Evolutionary conservation across 2,329 filamentous ascomycete species (phyloP).

Genomic region (Fusarium xylarioides): DNA sequence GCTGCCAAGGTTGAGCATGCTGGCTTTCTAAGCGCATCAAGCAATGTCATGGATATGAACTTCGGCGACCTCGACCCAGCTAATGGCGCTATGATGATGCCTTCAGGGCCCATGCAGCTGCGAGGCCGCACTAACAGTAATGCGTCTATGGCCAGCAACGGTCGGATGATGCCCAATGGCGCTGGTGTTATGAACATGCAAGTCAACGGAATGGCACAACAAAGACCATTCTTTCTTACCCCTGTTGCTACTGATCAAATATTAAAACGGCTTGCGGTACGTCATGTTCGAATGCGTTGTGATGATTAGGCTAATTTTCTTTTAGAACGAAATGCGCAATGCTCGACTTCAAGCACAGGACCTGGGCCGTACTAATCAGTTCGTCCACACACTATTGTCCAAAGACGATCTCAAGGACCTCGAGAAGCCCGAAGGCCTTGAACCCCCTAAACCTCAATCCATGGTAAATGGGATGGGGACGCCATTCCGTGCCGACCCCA

Average conservation of each 20-base stretch:
- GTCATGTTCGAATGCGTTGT: constrained; percentile 2
- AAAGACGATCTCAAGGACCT: constrained; percentile 72
- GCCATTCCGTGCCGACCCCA: constrained; percentile 75
- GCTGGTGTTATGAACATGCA: constrained; percentile 56
- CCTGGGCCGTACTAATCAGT: constrained; percentile 81
- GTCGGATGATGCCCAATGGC: constrained; percentile 65
- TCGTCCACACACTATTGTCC: constrained; percentile 78
- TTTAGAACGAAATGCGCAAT: constrained; percentile 87
- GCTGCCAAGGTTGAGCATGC: constrained; percentile 96
- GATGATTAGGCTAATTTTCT: constrained; percentile 32
- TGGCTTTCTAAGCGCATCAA: constrained; percentile 78
- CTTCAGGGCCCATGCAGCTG: constrained; percentile 73
- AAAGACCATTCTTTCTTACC: constrained; percentile 85
- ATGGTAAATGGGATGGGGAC: constrained; percentile 61
- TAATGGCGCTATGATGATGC: constrained; percentile 76
- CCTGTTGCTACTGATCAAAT: constrained; percentile 95
- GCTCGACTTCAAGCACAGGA: constrained; percentile 90
- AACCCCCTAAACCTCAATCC: constrained; percentile 57
- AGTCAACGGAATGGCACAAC: constrained; percentile 71
- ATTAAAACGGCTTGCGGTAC: constrained; percentile 68
- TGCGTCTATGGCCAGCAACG: constrained; percentile 68
- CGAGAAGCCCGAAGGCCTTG: constrained; percentile 60
- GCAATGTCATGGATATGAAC: constrained; percentile 85
- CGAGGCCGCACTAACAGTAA: constrained; percentile 76
- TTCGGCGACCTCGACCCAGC: constrained; percentile 91